Base-by-base conservation (phyloP, 352 stramenopile genomes). In the Pythium chondricola region DNA sequence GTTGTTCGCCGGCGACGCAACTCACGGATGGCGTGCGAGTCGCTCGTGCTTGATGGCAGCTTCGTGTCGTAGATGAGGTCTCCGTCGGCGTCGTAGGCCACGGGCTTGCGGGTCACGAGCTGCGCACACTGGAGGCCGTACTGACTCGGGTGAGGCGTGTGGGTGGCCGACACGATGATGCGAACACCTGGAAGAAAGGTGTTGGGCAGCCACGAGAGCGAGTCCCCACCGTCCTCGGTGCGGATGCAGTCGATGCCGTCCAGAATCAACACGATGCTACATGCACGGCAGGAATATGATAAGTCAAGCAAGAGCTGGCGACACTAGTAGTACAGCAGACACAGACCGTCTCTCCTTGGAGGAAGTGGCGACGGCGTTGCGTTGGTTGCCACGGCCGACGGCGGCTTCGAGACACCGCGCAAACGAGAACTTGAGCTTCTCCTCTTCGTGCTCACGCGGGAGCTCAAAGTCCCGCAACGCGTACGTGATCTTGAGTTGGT, bases 401-500 rank as follows among this genome's bases (percentile, higher is more conserved):
- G 74, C 82, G 21, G 73, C 78, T 49, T 91, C 79, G 20, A 93
- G 67, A 40, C 82, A 93, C 7, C 82, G 70, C 20, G 58, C 75
- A 18, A 93, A 78, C 0, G 82, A 90, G 20, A 91, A 93, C 52
- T 89, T 90, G 54, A 93, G 71, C 49, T 91, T 90, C 43, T 93
- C 79, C 50, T 93, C 82, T 35, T 93, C 79, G 52, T 90, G 71
- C 22, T 89, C 79, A 24, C 61, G 73, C 10, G 79, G 79, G 6
- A 91, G 62, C 43, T 93, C 82, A 43, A 93, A 93, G 21, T 93
- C 82, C 0, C 71, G 66, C n/a, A 93, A 69, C 7, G 41, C 67
- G 36, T 83, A 88, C 18, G 72, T 77, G 18, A 73, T 62, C 33
- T 87, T 87, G 54, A 93, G 65, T 48, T 90, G 71, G 41, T 73